phyloP scores from a whole-genome alignment of 306 rosid genomes.

The Cicer pinnatifidum region DNA sequence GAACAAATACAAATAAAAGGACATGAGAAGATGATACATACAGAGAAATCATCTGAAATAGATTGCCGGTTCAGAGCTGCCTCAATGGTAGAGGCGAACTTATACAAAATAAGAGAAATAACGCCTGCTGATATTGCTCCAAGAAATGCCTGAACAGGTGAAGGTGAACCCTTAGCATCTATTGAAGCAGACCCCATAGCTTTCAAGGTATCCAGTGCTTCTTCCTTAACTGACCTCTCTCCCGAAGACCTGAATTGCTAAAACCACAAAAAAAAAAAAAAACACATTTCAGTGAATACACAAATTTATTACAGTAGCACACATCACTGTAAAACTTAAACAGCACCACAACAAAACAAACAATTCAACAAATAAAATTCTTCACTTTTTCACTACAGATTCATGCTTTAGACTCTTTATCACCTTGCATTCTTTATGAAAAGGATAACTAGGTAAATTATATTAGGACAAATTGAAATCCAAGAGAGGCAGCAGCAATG shows the following conservation, averaged over 20 bases:
- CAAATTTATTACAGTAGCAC: conserved; percentile 8
- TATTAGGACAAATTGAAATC: conserved; percentile 23
- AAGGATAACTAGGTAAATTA: background rate
- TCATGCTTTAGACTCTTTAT: conserved; percentile 19
- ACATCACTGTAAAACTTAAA: conserved; percentile 14
- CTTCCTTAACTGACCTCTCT: conserved; percentile 72
- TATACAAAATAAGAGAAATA: conserved; percentile 79
- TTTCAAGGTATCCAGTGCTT: conserved; percentile 81
- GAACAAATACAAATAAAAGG: conserved; percentile 25
- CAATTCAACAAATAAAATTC: conserved; percentile 3
- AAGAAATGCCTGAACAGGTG: conserved; percentile 76
- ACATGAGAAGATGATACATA: conserved; percentile 48
- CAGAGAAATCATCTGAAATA: conserved; percentile 80
- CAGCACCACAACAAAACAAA: conserved; percentile 16
- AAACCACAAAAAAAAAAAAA: conserved; percentile 42
- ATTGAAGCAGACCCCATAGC: conserved; percentile 66
- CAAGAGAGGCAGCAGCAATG: conserved; percentile 25
- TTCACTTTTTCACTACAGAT: background rate
- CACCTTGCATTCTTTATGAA: background rate
- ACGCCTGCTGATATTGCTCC: conserved; percentile 88
- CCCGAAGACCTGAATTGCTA: conserved; percentile 92
- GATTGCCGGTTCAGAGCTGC: conserved; percentile 80
- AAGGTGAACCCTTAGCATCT: conserved; percentile 64
- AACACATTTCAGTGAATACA: conserved; percentile 44
- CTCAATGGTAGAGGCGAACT: conserved; percentile 84